phyloP scores from a whole-genome alignment of 169 alveolate species.

The Babesia sp. region DNA sequence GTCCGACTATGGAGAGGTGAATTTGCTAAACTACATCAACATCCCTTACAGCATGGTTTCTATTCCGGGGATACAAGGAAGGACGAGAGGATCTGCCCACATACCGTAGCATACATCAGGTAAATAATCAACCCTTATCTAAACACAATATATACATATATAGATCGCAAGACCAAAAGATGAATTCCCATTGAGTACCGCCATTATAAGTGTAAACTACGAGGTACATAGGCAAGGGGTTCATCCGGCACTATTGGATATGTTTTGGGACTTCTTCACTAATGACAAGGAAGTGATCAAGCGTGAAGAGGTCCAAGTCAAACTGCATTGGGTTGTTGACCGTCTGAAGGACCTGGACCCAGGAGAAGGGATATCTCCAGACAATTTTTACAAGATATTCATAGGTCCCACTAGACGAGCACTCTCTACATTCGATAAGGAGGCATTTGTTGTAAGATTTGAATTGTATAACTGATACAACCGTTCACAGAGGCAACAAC shows the following conservation, averaged over 20 bases:
- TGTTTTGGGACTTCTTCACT: conserved; percentile 77
- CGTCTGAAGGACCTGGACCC: conserved; percentile 64
- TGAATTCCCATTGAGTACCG: conserved; percentile 69
- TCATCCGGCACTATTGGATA: conserved; percentile 79
- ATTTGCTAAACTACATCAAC: not conserved
- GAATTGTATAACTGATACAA: not conserved
- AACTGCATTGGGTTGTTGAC: conserved; percentile 70
- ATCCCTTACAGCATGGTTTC: conserved; percentile 43
- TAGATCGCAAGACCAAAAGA: conserved; percentile 62
- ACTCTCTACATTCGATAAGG: conserved; percentile 57
- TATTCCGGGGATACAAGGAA: conserved; percentile 39
- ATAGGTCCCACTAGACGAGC: conserved; percentile 52
- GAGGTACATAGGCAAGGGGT: conserved; percentile 77
- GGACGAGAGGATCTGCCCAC: conserved; percentile 66
- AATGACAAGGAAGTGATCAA: conserved; percentile 35
- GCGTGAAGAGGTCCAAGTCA: conserved; percentile 68
- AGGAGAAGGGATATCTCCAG: conserved; percentile 80
- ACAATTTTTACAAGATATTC: conserved; percentile 72
- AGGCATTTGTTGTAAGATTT: conserved; percentile 36
- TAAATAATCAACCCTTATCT: conserved; percentile 6
- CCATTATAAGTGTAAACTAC: conserved; percentile 64
- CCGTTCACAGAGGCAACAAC: conserved; percentile 40
- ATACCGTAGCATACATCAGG: conserved; percentile 71
- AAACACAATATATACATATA: conserved; percentile 12
- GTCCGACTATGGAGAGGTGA: conserved; percentile 62